Base-by-base conservation (phyloP, 768 basidiomycete species). In the Grammothele lineata region DNA sequence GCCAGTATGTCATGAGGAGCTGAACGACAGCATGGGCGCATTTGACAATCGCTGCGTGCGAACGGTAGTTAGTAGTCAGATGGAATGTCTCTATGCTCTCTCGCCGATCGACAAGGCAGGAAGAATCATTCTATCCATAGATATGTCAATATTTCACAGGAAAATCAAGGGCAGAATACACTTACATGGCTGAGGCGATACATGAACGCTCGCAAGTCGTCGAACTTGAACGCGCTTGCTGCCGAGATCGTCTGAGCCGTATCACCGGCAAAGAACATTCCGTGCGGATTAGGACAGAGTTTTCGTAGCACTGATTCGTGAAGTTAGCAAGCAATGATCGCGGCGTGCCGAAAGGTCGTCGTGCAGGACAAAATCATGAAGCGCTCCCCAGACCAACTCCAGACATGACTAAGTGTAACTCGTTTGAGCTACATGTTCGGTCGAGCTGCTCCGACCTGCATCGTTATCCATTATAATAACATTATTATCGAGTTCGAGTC, bases 181-280 rank as follows among this genome's bases (percentile, higher is more conserved):
- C 11, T 7, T 23, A 2, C 14, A 25, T 14, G 23, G 2, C 87
- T 83, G 1, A 80, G 57, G 35, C 79, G 71, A 47, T 75, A 78
- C 24, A 85, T 53, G 50, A 83, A 85, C 0, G 85, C 80, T 87
- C 39, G 88, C 57, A n/a, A n/a, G 37, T 87, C 83, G 44, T 83
- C 67, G 56, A 88, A 88, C 14, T 78, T 68, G 54, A 88, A 88
- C 0, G 82, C 73, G 52, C 81, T 84, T 2, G 85, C 86, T 1
- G 76, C 73, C 0, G 81, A 78, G 25, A 88, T 88, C 0, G 86
- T 83, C 50, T 88, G 86, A 0, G 86, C 85, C 0, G 86, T 87
- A 57, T 88, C 86, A 0, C 87, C 86, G 2, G 39, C 39, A 22
- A 22, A 40, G 2, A 40, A 25, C 2, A 40, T 0, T 2, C 39